Evolutionary conservation across 352 stramenopile genomes (phyloP).

Genomic region (Phytophthora citricola): DNA sequence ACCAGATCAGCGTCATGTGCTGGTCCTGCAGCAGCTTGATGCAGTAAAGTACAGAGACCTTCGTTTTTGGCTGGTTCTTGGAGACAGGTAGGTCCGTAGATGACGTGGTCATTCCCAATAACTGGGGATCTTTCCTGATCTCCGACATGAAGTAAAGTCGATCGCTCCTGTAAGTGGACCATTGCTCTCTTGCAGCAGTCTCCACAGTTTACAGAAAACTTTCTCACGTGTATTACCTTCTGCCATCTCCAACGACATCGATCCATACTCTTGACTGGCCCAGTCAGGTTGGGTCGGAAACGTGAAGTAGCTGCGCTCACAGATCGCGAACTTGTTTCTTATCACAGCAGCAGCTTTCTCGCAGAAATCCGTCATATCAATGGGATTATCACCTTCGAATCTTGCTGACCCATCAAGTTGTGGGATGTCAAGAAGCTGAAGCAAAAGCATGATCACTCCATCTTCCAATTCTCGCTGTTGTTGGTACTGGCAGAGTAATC

Average conservation of each 20-base stretch:
- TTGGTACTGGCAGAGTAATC: not conserved
- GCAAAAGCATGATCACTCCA: slow-evolving; percentile 1
- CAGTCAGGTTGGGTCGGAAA: slow-evolving; percentile 28
- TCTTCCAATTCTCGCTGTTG: slow-evolving; percentile 3
- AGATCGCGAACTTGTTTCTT: slow-evolving; percentile 21
- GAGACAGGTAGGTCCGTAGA: not conserved
- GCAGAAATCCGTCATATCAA: slow-evolving; percentile 7
- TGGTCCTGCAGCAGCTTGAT: slow-evolving; percentile 39
- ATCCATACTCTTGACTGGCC: slow-evolving; percentile 25
- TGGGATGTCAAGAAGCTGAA: slow-evolving; percentile 2
- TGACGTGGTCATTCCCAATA: slow-evolving; percentile 12
- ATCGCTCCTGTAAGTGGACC: slow-evolving; percentile 10
- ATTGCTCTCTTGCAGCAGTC: slow-evolving; percentile 13
- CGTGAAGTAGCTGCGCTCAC: slow-evolving; percentile 24
- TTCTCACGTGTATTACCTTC: not conserved
- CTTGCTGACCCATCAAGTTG: not conserved
- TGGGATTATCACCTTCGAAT: not conserved
- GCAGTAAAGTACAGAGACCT: slow-evolving; percentile 30
- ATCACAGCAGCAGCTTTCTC: slow-evolving; percentile 21
- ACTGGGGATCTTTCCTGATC: slow-evolving; percentile 23
- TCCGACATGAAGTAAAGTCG: slow-evolving; percentile 6
- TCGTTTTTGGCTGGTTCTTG: not conserved
- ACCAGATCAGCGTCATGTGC: slow-evolving; percentile 36
- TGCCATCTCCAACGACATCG: slow-evolving; percentile 6
- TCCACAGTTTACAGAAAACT: slow-evolving; percentile 24